Evolutionary conservation across 805 yeast genomes (phyloP), one percentile per base, ranked within the genome.

Genomic region (Metahyphopichia silvanorum): DNA sequence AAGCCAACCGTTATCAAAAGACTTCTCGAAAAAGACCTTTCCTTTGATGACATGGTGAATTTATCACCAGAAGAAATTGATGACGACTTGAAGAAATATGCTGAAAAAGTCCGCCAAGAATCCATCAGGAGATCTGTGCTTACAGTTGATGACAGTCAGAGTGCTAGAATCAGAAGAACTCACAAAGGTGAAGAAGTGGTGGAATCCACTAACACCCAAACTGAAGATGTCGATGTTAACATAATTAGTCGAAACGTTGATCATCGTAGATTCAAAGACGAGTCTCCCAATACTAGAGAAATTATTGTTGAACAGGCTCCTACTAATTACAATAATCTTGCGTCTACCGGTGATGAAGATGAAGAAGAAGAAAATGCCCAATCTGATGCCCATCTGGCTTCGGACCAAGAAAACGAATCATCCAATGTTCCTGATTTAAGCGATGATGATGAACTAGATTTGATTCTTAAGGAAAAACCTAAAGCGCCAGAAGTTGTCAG

Each of bases 141-240:
- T 31, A 79, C 79, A 26, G 70, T 58, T 16, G 76, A 74, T 22
- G 72, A 66, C 24, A 55, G 48, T 19, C 76, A 69, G 20, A 51
- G 60, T 18, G 87, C 87, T 12, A 71, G 79, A 27, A 76, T 86
- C 43, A 70, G 86, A 44, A 71, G 87, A 47, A 86, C 96, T 3
- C 95, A 87, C 53, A 85, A 83, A 54, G 96, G 96, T 16, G 95
- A 88, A 40, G 89, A 84, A 49, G 55, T 84, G n/a, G 70, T 86
- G 5, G 94, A 83, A 35, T 34, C 40, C 25, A 45, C 45, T 19
- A 44, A 50, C 21, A 49, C 53, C 31, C 55, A 55, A 28, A 44
- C 47, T 19, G 56, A 54, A 12, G 56, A 49, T 15, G 44, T 47
- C 21, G 60, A 57, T 27, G 47, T 44, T 13, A 44, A 43, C 31